phyloP scores from a whole-genome alignment of 2,329 filamentous ascomycete genomes.

The Clarireedia monteithiana region DNA sequence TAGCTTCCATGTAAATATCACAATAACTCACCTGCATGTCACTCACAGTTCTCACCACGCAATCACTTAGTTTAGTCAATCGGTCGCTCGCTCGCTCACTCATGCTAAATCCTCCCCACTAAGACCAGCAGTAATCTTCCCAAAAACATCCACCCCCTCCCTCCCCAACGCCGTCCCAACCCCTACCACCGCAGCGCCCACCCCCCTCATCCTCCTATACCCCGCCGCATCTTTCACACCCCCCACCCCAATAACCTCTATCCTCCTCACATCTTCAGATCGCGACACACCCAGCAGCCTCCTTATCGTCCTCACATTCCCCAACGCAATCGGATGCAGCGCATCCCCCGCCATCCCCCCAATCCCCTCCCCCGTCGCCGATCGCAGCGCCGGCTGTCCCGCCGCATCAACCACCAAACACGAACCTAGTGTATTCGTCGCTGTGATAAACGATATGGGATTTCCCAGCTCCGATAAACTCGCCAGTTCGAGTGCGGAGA shows the following conservation, averaged over 20 bases:
- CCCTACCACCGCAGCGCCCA: slow-evolving; percentile 59
- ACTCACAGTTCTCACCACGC: no score
- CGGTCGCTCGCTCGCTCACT: no score
- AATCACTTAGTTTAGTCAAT: no score
- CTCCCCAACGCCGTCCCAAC: slow-evolving; percentile 63
- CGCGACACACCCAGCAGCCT: slow-evolving; percentile 43
- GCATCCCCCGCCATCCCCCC: slow-evolving; percentile 67
- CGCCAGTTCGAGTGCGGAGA: slow-evolving; percentile 38
- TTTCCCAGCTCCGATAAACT: slow-evolving; percentile 17
- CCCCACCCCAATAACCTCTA: slow-evolving; percentile 63
- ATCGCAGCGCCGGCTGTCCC: slow-evolving; percentile 35
- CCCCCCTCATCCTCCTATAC: slow-evolving; percentile 56
- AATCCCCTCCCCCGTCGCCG: slow-evolving; percentile 47
- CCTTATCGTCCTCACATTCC: slow-evolving; percentile 65
- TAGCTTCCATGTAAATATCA: no score
- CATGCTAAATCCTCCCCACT: no score
- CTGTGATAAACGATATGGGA: slow-evolving; percentile 60
- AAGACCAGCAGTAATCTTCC: slow-evolving; percentile 38
- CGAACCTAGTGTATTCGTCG: slow-evolving; percentile 66
- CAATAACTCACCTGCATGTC: no score
- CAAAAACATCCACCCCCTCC: slow-evolving; percentile 55
- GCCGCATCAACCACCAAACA: slow-evolving; percentile 47
- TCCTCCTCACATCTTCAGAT: slow-evolving; percentile 38
- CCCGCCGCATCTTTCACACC: slow-evolving; percentile 59
- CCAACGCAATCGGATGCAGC: slow-evolving; percentile 65